phyloP scores from a whole-genome alignment of 2,329 filamentous ascomycete species.

The Aspergillus sp. region DNA sequence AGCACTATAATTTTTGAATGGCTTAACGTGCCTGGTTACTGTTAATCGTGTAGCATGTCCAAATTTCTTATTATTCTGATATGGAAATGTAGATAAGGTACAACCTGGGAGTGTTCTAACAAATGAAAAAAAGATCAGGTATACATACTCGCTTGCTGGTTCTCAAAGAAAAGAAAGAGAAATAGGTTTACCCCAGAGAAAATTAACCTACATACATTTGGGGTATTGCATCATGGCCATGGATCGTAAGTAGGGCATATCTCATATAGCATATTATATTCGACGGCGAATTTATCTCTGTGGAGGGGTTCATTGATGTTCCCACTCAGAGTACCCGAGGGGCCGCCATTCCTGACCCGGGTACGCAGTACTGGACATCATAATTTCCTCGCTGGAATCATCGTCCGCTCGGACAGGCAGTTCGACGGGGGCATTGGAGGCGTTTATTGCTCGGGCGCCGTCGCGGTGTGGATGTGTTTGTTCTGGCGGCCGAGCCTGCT shows the following conservation, averaged over 20 bases:
- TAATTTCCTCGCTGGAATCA: constrained; percentile 45
- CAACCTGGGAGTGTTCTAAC: not conserved
- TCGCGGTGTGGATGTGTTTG: constrained; percentile 21
- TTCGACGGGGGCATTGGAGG: constrained; percentile 30
- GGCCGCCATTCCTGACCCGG: constrained; percentile 50
- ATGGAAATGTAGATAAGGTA: not conserved
- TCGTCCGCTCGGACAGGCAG: constrained; percentile 33
- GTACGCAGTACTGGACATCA: constrained; percentile 51
- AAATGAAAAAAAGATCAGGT: not conserved
- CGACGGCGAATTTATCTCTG: too few relatives aligned
- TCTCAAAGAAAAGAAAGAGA: constrained; percentile 4
- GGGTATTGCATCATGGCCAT: not conserved
- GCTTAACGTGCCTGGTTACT: not conserved
- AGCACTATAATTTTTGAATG: not conserved
- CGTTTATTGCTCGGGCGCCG: constrained; percentile 22
- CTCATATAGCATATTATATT: not conserved
- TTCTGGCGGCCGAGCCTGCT: not conserved
- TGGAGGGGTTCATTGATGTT: constrained; percentile 3
- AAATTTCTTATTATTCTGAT: not conserved
- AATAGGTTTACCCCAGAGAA: not conserved
- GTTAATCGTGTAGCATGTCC: too few relatives aligned
- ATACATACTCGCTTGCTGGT: constrained; percentile 2
- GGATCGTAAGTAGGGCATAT: not conserved
- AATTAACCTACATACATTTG: not conserved
- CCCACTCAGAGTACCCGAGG: constrained; percentile 19